phyloP scores from a whole-genome alignment of 768 basidiomycete genomes.

The Russula sp. region DNA sequence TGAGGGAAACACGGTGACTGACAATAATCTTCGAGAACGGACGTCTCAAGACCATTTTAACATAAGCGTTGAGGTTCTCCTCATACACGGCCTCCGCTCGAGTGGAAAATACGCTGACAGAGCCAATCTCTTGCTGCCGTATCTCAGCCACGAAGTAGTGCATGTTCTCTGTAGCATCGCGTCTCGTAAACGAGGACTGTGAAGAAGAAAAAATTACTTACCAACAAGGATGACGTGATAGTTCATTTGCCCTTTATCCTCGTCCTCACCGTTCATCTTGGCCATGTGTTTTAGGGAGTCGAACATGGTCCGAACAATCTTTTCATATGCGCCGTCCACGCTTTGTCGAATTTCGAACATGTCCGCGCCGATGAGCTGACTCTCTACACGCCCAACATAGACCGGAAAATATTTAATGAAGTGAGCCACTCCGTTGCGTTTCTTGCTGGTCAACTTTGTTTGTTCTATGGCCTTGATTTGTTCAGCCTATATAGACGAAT shows the following conservation, averaged over 20 bases:
- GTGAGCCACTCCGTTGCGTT: conserved; percentile 85
- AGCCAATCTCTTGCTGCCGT: conserved; percentile 61
- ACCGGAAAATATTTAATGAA: conserved; percentile 92
- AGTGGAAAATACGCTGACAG: conserved; percentile 60
- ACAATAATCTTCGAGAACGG: conserved; percentile 84
- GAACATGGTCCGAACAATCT: conserved; percentile 87
- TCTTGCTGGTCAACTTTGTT: conserved; percentile 88
- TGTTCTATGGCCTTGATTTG: conserved; percentile 87
- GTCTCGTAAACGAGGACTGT: neutral
- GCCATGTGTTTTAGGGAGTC: conserved; percentile 94
- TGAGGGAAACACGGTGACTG: neutral
- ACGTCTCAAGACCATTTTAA: conserved; percentile 80
- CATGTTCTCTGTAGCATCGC: conserved; percentile 76
- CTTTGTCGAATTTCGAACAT: conserved; percentile 70
- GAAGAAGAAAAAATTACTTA: conserved; percentile 41
- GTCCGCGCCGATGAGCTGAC: conserved; percentile 75
- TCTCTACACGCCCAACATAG: conserved; percentile 81
- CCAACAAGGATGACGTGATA: conserved; percentile 95
- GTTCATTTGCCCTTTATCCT: conserved; percentile 96
- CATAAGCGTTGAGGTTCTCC: conserved; percentile 83
- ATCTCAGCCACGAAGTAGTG: conserved; percentile 87
- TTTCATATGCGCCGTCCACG: conserved; percentile 84
- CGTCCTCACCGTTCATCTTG: conserved; percentile 87
- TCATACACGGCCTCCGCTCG: conserved; percentile 83
- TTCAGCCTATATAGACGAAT: conserved; percentile 53